Evolutionary conservation across 1,139 yeast species (phyloP), one percentile per base, ranked within the genome.

Genomic region (Meyerozyma guilliermondii): DNA sequence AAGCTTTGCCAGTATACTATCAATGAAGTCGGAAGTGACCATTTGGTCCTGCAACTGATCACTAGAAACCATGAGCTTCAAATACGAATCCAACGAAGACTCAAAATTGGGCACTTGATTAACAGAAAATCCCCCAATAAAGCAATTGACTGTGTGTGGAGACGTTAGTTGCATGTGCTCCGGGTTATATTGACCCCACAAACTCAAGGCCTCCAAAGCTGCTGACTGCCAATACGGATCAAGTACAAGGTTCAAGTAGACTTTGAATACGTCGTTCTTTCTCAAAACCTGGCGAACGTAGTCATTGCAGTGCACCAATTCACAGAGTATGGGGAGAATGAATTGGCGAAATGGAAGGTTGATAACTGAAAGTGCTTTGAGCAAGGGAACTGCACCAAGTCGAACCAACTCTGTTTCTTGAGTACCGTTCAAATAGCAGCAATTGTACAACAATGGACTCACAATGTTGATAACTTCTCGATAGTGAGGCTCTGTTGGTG

Each of bases 201-300:
- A 60, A 23, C 66, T 48, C 7, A 83, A 65, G 1, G 87, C 74
- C 39, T 83, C 87, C 50, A 81, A 66, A 0, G 87, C 81, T 58
- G 78, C 79, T 16, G 82, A 78, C 55, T 81, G 87, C 88, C 88
- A 83, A 49, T 80, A 78, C 0, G 85, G 81, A 53, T 83, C 85
- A 10, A 71, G 53, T 13, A 82, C 58, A 11, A 82, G 62, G 23
- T 65, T 65, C 36, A 74, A 61, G 48, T 80, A 80, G 2, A 74
- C 67, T 6, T 65, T 61, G n/a, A 80, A 54, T 3, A 78, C 70
- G 29, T 67, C 63, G 45, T 68, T 52, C 41, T 65, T 61, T 58
- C 68, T 55, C 42, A 80, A 58, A 8, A 58, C 57, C 31, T 54
- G 53, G 44, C 77, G 58, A 35, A 78, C 74, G 38, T 56, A 54